Base-by-base conservation (phyloP, 148 eudicot genomes). In the Vaccinium vitisidaea region DNA sequence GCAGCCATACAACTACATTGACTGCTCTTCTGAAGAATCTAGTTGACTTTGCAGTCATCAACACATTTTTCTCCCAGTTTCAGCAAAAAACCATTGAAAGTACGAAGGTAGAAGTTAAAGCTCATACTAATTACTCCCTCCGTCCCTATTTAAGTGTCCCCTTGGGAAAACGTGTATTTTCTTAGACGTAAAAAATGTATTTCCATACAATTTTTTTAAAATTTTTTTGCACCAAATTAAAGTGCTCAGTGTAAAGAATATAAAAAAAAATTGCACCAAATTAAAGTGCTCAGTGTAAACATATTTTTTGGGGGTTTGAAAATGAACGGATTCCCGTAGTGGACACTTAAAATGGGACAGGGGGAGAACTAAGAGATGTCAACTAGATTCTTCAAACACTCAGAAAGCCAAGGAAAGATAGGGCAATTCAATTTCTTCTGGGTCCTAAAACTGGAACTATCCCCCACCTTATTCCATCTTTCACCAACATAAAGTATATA, bases 1-100 rank as follows among this genome's bases (percentile, higher is more conserved):
- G n/a, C 59, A 48, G 73, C 54, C 49, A 30, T 10, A 82, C 59
- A 69, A 23, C 54, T 63, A 65, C 9, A 67, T 49, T 18, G 79
- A 83, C 19, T 19, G 75, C 65, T 49, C 71, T 30, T 69, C 21
- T 25, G 16, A 69, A 49, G 84, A 83, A 50, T 67, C 77, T 69
- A 82, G 53, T 30, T 36, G 19, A 69, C 18, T 30, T 16, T 70
- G 27, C 77, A 52, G 50, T 36, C 39, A 83, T 19, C 52, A 25
- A 5, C 30, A 30, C n/a, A 56, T 48, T 9, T 58, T 58, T 46
- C 21, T 82, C 32, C 14, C 76, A 25, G 49, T 67, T 67, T 75
- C 55, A 16, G 12, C 1, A 4, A 30, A 65, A 69, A 69, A 27
- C 43, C 43, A 30, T 12, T 69, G 14, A 13, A 50, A 74, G n/a